These are phyloP conservation scores for Eutrema yunnanense DNA, from an alignment of 345 rosid species.

Conservation along the genomic window DNA sequence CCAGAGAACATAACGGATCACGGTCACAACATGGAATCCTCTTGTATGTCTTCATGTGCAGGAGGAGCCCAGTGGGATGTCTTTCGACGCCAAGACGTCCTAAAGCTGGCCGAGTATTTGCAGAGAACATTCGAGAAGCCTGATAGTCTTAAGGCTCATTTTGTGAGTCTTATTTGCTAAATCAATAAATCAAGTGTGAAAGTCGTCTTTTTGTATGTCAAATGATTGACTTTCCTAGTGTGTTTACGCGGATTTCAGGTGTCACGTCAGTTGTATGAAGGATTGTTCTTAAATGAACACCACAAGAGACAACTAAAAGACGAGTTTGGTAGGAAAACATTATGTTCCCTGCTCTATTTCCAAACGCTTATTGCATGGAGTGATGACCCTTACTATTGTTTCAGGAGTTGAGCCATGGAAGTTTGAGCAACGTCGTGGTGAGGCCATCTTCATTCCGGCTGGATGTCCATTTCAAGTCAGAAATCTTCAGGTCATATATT, in stretches of 20 bases:
- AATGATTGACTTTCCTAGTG: conserved; percentile 13
- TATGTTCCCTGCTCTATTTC: background rate
- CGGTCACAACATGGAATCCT: conserved; percentile 1
- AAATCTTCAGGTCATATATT: conserved; percentile 55
- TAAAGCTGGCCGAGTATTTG: conserved; percentile 58
- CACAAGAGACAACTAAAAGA: conserved; percentile 66
- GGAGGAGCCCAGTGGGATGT: conserved; percentile 81
- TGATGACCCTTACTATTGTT: background rate
- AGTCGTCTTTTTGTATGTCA: background rate
- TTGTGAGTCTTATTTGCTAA: conserved; percentile 39
- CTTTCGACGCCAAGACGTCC: conserved; percentile 73
- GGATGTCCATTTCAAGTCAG: conserved; percentile 90
- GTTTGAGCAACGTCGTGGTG: conserved; percentile 67
- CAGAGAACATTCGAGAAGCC: conserved; percentile 33
- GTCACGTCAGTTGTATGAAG: conserved; percentile 52
- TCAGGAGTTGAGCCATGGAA: conserved; percentile 97
- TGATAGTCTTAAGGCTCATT: conserved; percentile 25
- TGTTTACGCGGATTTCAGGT: conserved; percentile 43
- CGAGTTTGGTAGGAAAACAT: conserved; percentile 56
- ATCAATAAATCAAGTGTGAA: background rate
- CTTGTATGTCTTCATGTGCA: conserved; percentile 21
- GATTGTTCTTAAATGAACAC: conserved; percentile 45
- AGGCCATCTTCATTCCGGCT: conserved; percentile 90
- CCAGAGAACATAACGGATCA: background rate
- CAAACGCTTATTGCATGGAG: conserved; percentile 3